Percentiles rank a stretch among this genome's conserved stretches.
Evolutionary conservation across 805 yeast species (phyloP).

Genomic region (Candida silvicultrix): DNA sequence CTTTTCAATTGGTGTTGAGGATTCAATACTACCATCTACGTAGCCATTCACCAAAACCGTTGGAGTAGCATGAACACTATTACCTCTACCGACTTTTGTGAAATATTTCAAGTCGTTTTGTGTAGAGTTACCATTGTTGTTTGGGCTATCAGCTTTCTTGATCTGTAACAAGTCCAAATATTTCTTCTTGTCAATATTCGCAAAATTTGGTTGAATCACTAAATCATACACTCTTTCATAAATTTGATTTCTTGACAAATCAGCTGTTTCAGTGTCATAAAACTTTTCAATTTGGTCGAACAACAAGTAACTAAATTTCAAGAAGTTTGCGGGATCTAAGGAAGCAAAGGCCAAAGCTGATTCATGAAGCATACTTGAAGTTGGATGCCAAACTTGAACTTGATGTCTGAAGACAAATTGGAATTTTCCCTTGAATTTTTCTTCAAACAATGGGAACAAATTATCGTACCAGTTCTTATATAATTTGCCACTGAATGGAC

Average conservation of each 20-base stretch:
- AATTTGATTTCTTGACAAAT: constrained; percentile 49
- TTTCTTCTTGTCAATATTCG: constrained; percentile 20
- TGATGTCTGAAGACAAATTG: constrained; percentile 64
- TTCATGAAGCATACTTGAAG: constrained; percentile 62
- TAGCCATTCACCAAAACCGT: constrained; percentile 71
- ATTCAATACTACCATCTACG: constrained; percentile 47
- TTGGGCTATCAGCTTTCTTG: constrained; percentile 23
- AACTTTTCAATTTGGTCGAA: constrained; percentile 49
- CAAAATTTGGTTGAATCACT: constrained; percentile 35
- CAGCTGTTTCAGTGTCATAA: constrained; percentile 55
- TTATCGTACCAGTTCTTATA: constrained; percentile 47
- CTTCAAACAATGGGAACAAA: constrained; percentile 46
- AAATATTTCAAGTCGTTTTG: constrained; percentile 66
- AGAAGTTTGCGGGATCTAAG: constrained; percentile 44
- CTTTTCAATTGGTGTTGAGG: constrained; percentile 48
- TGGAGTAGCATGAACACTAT: constrained; percentile 83
- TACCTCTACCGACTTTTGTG: constrained; percentile 64
- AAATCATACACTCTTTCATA: constrained; percentile 46
- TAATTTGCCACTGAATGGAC: constrained; percentile 67
- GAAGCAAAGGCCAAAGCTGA: constrained; percentile 66
- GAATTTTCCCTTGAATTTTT: constrained; percentile 41
- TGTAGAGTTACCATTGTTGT: constrained; percentile 53
- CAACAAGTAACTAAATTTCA: constrained; percentile 50
- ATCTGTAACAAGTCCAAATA: constrained; percentile 25
- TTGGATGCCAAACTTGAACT: constrained; percentile 90